Evolutionary conservation across 2,329 filamentous ascomycete species (phyloP), one percentile per base, ranked within the genome.

Genomic region (Alternaria brassicicola): DNA sequence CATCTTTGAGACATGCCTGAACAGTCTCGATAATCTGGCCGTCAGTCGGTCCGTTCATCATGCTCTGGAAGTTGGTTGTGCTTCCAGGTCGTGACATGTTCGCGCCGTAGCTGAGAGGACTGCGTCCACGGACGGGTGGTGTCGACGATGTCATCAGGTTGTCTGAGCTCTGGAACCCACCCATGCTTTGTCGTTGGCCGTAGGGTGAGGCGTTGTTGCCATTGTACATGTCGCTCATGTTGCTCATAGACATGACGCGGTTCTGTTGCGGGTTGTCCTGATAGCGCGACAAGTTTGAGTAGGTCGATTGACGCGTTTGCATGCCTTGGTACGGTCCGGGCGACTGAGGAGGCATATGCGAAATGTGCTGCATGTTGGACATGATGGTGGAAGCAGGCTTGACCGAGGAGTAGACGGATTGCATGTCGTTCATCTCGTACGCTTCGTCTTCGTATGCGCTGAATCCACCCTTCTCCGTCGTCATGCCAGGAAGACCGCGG

Each of bases 341-440:
- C 0, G 91, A 93, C 49, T 76, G 73, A 10, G 93, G 93, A 10
- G 93, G 91, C 85, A 95, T 92, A 78, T 90, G 94, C 2, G 89
- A 83, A 63, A 78, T 78, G 62, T 86, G 87, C 19, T 86, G 89
- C 80, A 97, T 92, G 53, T 92, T 93, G 13, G 91, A 92, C 58
- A 97, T 84, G 64, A 98, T 89, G 2, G 93, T 97, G 7, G 92
- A 89, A 4, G 92, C 84, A 77, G 93, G 82, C 84, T 94, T 89
- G 59, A 93, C 91, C 1, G 93, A 96, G 5, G 93, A 97, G 82
- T 98, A 98, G 59, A 96, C 89, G 0, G 93, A 97, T 76, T 92
- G 93, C 84, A 98, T 96, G 77, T 99, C 95, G 75, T 99, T 96
- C 89, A 98, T 93, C 79, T 99, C 95, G 72, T 93, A 96, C n/a